Conservation (phyloP, 1,139 yeast species). For the Suhomyces wounanorum region DNA sequence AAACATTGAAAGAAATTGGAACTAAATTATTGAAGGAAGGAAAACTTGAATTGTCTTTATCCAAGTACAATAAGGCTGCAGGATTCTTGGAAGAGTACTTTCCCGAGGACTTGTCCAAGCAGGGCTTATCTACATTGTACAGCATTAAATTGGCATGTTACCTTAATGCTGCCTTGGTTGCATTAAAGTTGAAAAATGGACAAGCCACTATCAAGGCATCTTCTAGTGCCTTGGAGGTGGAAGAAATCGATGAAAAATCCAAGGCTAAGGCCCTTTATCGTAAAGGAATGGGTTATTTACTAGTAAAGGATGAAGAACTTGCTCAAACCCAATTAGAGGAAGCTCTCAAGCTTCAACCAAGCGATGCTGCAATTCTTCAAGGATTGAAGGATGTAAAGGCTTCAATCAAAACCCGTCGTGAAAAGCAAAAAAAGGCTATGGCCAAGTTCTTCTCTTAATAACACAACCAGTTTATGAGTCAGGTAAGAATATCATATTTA, state of each 20-base stretch:
- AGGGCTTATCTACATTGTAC: slow-evolving; percentile 49
- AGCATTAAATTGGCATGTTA: slow-evolving; percentile 61
- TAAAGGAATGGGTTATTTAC: slow-evolving; percentile 73
- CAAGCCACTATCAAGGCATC: slow-evolving; percentile 62
- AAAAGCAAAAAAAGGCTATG: slow-evolving; percentile 81
- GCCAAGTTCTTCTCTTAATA: slow-evolving; percentile 63
- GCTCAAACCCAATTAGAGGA: slow-evolving; percentile 68
- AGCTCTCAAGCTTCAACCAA: slow-evolving; percentile 68
- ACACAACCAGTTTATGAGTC: neutral
- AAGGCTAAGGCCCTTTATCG: slow-evolving; percentile 85
- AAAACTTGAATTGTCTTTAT: slow-evolving; percentile 55
- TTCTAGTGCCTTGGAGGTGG: slow-evolving; percentile 64
- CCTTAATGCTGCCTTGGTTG: slow-evolving; percentile 75
- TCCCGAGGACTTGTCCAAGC: slow-evolving; percentile 68
- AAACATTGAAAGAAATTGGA: slow-evolving; percentile 74
- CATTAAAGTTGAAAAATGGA: slow-evolving; percentile 63
- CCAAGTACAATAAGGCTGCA: slow-evolving; percentile 72
- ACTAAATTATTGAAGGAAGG: slow-evolving; percentile 71
- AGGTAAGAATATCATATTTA: too few species aligned
- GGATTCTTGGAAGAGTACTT: slow-evolving; percentile 69
- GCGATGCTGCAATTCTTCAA: slow-evolving; percentile 70
- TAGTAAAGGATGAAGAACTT: slow-evolving; percentile 66
- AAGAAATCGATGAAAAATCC: slow-evolving; percentile 63
- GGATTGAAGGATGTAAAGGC: slow-evolving; percentile 66
- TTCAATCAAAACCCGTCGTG: slow-evolving; percentile 53